Percentiles rank a stretch among this genome's conserved stretches.
phyloP scores from a whole-genome alignment of 768 basidiomycete genomes.

The Mycena capillaripes region DNA sequence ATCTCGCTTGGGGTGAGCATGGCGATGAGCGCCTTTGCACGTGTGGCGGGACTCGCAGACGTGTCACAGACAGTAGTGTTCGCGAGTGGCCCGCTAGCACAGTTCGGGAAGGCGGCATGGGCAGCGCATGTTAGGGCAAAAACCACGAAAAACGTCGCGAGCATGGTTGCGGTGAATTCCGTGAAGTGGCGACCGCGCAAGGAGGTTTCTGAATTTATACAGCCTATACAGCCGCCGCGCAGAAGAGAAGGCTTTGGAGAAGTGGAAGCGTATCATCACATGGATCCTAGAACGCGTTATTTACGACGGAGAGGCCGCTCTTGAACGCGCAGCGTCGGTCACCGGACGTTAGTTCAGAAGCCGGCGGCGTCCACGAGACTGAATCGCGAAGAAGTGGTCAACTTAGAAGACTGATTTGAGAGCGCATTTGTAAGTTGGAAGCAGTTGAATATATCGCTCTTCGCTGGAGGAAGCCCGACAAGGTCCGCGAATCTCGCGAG shows the following conservation, averaged over 20 bases:
- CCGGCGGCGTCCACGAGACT: background rate
- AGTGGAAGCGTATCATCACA: background rate
- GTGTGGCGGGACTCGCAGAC: conserved; percentile 56
- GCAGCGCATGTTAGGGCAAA: conserved; percentile 2
- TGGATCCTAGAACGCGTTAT: background rate
- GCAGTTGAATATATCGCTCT: background rate
- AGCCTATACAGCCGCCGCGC: background rate
- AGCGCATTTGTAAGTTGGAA: background rate
- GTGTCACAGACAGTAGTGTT: conserved; percentile 64
- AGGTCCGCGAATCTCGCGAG: background rate
- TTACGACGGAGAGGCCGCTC: background rate
- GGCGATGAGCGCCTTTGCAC: conserved; percentile 64
- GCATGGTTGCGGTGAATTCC: background rate
- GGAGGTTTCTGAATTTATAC: background rate
- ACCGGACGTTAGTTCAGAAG: background rate
- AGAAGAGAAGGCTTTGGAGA: background rate
- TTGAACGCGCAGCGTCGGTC: background rate
- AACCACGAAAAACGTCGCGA: background rate
- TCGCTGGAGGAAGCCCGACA: background rate
- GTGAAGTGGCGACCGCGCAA: background rate
- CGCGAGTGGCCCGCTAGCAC: conserved; percentile 58
- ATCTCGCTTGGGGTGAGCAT: conserved; percentile 66
- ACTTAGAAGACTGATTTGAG: background rate
- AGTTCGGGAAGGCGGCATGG: conserved; percentile 61
- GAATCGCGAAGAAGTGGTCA: background rate